Evolutionary conservation across 768 basidiomycete species (phyloP), one percentile per base, ranked within the genome.

Genomic region (Gautieria morchelliformis): DNA sequence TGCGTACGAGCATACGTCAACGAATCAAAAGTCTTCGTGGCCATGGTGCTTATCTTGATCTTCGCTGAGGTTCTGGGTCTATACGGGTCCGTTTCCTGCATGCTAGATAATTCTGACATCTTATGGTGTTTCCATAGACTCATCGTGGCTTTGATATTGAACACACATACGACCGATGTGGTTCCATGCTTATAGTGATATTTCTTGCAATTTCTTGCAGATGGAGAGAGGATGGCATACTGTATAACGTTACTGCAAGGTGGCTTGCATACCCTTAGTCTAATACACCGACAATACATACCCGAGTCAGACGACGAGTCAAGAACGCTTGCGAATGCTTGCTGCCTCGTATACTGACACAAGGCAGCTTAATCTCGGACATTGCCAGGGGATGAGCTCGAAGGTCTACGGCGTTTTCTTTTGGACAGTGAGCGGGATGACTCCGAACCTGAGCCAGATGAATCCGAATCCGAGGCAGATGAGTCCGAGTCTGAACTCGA

Each of bases 41-140:
- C 86, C 7, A 97, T 97, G 94, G 92, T 98, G 19, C 83, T 98
- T 42, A 94, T 98, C 62, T 83, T 98, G 67, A 92, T 92, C 62
- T 93, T 92, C 63, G 85, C 84, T 7, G 93, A 95, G 70, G 93
- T 96, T 22, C 74, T 96, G 58, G 93, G 93, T 39, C 70, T 95
- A 56, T 93, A 91, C 65, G 90, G 89, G 84, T 87, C 66, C 61
- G 56, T 57, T 15, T 8, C 11, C 27, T 46, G 27, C 11, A 30
- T 33, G 32, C 32, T 4, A 9, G n/a, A 14, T 5, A 15, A 24
- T 32, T 19, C 45, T 35, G 15, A 14, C 19, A 4, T 11, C 35
- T 22, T 37, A 37, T 9, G 9, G 10, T 37, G 35, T 37, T 10
- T 37, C 4, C 35, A 10, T 37, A 37, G 35, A 14, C 35, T 37